Base-by-base conservation (phyloP, 257 asterid species). In the Jacaranda copaia region DNA sequence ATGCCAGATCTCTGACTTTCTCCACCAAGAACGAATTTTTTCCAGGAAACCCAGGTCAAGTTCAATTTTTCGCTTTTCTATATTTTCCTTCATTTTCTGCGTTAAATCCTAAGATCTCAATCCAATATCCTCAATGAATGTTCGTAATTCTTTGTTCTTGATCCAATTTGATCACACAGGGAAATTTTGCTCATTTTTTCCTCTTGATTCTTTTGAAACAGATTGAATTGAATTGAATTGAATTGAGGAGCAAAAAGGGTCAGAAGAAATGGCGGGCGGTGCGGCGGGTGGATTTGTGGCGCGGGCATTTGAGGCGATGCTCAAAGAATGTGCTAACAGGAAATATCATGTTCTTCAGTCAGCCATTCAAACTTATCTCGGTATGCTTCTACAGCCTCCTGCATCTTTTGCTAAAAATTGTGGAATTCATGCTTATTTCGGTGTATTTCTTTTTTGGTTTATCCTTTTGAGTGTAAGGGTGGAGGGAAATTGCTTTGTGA, bases 261-360 rank as follows among this genome's bases (percentile, higher is more conserved):
- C 75, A 59, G 85, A 72, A 52, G 72, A 73, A 55, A 91, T 90
- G 92, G 90, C 92, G 87, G 94, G 96, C 25, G 92, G 91, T 35
- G 97, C 96, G 74, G 97, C 99, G 52, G 97, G 99, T 36, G 98
- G 98, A 49, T 93, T 95, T 79, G 87, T 95, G 65, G 87, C 93
- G 64, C 89, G 99, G 81, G 97, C 99, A 48, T 93, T 93, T 74
- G 99, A 95, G 87, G 88, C 97, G 59, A 91, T 95, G 98, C 93
- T 95, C 88, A 95, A 91, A 71, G 99, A 95, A 84, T 90, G 92
- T 80, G 84, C 91, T 65, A 90, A 86, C 75, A 95, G 87, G 85
- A 95, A 93, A 80, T 90, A 73, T 77, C 67, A 81, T 68, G 78
- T 88, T 66, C 90, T 95, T 10, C 96, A 89, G 73, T 74, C 90